Percentiles rank a stretch among this genome's conserved stretches.
Evolutionary conservation across 257 asterid genomes (phyloP).

Genomic region (Ilex aquifolium): DNA sequence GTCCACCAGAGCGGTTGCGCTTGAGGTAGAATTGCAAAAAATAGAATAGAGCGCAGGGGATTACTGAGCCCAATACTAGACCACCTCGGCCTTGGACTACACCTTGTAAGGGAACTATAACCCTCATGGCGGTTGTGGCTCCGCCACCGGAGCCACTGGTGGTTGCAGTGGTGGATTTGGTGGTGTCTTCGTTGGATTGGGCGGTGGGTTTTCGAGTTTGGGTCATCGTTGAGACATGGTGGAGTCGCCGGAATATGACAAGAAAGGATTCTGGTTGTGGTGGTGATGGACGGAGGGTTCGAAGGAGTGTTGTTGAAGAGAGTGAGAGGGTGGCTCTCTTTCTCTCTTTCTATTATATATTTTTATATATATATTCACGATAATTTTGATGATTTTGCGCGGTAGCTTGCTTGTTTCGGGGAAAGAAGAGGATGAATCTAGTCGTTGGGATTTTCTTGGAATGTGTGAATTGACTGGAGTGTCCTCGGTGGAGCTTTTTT

Average conservation of each 20-base stretch:
- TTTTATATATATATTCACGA: too few relatives aligned
- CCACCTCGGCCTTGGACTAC: slow-evolving; percentile 71
- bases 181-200: slow-evolving; percentile 14
- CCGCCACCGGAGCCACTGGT: slow-evolving; percentile 30
- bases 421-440: not conserved
- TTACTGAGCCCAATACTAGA: slow-evolving; percentile 50
- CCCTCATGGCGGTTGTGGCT: slow-evolving; percentile 60
- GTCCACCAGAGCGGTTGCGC: slow-evolving; percentile 30
- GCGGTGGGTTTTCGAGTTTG: not conserved
- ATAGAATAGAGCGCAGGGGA: slow-evolving; percentile 69
- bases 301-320: not conserved
- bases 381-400: not conserved
- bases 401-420: not conserved
- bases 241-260: too few relatives aligned
- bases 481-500: too few relatives aligned
- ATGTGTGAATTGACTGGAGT: too few relatives aligned
- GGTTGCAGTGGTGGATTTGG: slow-evolving; percentile 23
- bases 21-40: slow-evolving; percentile 56
- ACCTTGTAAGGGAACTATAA: slow-evolving; percentile 71
- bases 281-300: not conserved
- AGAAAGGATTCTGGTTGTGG: not conserved
- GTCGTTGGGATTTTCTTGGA: too few relatives aligned
- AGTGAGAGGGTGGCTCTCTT: not conserved
- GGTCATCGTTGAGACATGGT: too few relatives aligned
- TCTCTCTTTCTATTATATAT: too few relatives aligned